Evolutionary conservation across 768 basidiomycete species (phyloP).

Genomic region (Myochromella boudieri): DNA sequence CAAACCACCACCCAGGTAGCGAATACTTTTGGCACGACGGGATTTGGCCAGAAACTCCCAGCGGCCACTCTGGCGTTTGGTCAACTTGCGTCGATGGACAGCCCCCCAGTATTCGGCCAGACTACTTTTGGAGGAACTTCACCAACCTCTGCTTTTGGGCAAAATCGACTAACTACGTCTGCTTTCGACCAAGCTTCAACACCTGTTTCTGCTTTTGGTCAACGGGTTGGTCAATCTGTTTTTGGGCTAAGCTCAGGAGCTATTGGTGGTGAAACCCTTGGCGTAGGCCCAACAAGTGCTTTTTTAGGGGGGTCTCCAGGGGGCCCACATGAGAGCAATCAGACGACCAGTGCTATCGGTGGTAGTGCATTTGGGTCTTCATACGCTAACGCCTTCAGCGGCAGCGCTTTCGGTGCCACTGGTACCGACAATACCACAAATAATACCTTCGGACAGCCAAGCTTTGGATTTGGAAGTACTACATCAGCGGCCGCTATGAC

Average conservation of each 20-base stretch:
- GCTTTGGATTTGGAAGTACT: conserved; percentile 21
- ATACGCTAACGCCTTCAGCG: conserved; percentile 18
- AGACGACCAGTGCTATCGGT: conserved; percentile 24
- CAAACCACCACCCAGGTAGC: not conserved
- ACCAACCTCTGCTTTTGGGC: conserved; percentile 23
- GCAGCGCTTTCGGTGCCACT: conserved; percentile 19
- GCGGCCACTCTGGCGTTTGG: not conserved
- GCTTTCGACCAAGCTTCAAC: too few species aligned
- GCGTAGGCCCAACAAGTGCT: conserved; percentile 12
- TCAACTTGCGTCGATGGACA: conserved; percentile 27
- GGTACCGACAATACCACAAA: conserved; percentile 10
- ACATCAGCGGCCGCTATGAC: conserved; percentile 33
- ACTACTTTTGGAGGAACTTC: not conserved
- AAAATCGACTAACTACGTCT: too few species aligned
- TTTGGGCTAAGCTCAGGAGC: conserved; percentile 7
- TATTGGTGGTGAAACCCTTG: not conserved
- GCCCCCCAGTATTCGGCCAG: conserved; percentile 15
- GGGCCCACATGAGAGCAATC: conserved; percentile 11
- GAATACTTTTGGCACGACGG: conserved; percentile 25
- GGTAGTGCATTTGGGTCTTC: conserved; percentile 19
- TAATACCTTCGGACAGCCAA: conserved; percentile 28
- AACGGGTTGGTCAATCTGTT: conserved; percentile 8
- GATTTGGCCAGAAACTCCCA: not conserved
- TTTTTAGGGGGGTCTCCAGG: conserved; percentile 19
- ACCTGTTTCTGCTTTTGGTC: conserved; percentile 24